Percentiles rank a stretch among this genome's conserved stretches.
phyloP scores from a whole-genome alignment of 2,329 filamentous ascomycete species.

The Claviceps sp. region DNA sequence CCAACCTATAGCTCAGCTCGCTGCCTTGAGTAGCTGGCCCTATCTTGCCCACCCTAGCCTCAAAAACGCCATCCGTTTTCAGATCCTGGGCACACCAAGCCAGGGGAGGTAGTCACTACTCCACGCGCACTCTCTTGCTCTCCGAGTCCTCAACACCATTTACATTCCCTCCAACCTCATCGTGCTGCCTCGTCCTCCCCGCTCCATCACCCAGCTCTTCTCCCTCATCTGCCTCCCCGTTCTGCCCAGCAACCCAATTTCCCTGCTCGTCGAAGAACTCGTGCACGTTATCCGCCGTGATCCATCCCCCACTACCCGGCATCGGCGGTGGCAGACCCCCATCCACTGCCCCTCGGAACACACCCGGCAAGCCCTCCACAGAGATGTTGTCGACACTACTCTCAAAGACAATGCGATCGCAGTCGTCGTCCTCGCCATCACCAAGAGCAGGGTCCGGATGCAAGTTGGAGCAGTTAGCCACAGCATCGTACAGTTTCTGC shows the following conservation, averaged over 20 bases:
- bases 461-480: conserved; percentile 62
- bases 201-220: conserved; percentile 50
- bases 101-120: conserved; percentile 14
- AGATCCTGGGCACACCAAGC: not conserved
- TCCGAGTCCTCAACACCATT: conserved; percentile 31
- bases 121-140: conserved; percentile 34
- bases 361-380: conserved; percentile 43
- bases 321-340: conserved; percentile 50
- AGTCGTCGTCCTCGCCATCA: conserved; percentile 40
- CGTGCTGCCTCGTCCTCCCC: conserved; percentile 38
- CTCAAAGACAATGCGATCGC: conserved; percentile 45
- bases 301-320: conserved; percentile 67
- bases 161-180: conserved; percentile 34
- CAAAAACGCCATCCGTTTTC: not conserved
- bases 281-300: conserved; percentile 82
- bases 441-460: conserved; percentile 56
- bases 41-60: too few species aligned
- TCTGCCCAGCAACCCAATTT: conserved; percentile 51
- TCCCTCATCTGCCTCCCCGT: conserved; percentile 20
- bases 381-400: conserved; percentile 33
- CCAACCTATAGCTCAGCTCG: too few species aligned
- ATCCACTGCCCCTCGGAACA: conserved; percentile 31
- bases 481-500: conserved; percentile 48
- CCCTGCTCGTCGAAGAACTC: conserved; percentile 73
- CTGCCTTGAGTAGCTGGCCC: too few species aligned